Evolutionary conservation across 2,329 filamentous ascomycete species (phyloP), one percentile per base, ranked within the genome.

Genomic region (Aspergillus sp.): DNA sequence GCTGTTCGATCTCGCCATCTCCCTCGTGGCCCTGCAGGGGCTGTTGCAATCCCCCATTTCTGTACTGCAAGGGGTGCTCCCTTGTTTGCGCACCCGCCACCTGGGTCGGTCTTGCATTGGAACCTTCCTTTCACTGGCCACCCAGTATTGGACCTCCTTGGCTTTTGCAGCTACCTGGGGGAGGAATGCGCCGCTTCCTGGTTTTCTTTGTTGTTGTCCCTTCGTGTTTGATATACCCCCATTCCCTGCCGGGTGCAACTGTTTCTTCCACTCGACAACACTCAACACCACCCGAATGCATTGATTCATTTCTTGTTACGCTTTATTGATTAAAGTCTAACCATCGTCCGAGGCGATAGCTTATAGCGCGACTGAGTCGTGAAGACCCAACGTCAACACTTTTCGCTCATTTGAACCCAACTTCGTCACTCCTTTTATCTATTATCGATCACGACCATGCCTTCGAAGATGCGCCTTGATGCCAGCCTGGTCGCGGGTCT

Each of bases 401-500:
- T 55, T 48, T 50, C 60, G 48, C 56, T 61, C 57, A 23, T 63
- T 61, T 56, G 51, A 44, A 62, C 14, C 35, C 21, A 57, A 50
- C 51, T 56, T 55, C n/a, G 54, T 57, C 62, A 35, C 57, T 62
- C 58, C 47, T 64, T 62, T 51, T 40, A 11, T 17, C 37, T 14
- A 15, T 52, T 52, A 56, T 52, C 41, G 23, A 39, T 31, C 37
- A 57, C 41, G 35, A 64, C 21, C 39, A 67, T 65, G 63, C 49
- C 55, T 58, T 49, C 47, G 27, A 51, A 39, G 15, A 58, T 65
- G 59, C 62, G 61, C 45, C 57, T 60, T 17, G 53, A 63, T 47
- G 50, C 59, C 46, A 55, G 58, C 45, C 48, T 72, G 52, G 58
- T 71, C 58, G 66, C 68, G 52, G 62, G 61, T 46, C 44, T 73